Evolutionary conservation across 2,329 filamentous ascomycete species (phyloP).

Genomic region (Colletotrichum higginsianum): DNA sequence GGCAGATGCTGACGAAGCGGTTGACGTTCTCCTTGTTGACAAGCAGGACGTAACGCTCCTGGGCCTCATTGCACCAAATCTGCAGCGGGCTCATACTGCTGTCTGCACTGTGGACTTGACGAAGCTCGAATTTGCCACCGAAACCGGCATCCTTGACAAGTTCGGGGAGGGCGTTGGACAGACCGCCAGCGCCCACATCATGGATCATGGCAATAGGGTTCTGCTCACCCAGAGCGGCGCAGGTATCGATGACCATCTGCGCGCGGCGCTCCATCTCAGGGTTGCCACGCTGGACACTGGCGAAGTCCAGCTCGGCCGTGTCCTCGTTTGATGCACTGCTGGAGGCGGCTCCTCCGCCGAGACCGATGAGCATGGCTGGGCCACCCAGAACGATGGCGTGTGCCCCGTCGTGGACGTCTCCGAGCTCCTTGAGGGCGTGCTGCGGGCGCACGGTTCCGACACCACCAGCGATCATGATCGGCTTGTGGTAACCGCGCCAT

Average conservation of each 20-base stretch:
- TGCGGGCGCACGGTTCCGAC: slow-evolving; percentile 92
- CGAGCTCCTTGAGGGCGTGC: slow-evolving; percentile 88
- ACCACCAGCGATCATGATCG: slow-evolving; percentile 98
- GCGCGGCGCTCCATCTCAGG: slow-evolving; percentile 95
- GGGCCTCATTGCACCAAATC: slow-evolving; percentile 98
- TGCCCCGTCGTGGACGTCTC: slow-evolving; percentile 86
- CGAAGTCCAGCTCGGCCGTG: slow-evolving; percentile 94
- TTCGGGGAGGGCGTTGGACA: slow-evolving; percentile 82
- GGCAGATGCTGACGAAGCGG: slow-evolving; percentile 77
- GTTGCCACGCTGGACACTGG: slow-evolving; percentile 96
- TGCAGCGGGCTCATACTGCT: slow-evolving; percentile 94
- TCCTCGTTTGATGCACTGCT: slow-evolving; percentile 90
- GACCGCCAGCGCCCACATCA: slow-evolving; percentile 93
- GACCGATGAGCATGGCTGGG: slow-evolving; percentile 96
- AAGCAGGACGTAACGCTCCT: slow-evolving; percentile 95
- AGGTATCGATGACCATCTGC: slow-evolving; percentile 98
- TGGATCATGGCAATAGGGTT: slow-evolving; percentile 98
- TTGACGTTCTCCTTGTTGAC: slow-evolving; percentile 87
- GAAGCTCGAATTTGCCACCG: slow-evolving; percentile 93
- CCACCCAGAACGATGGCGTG: slow-evolving; percentile 94
- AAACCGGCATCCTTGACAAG: slow-evolving; percentile 92
- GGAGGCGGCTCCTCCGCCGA: slow-evolving; percentile 95
- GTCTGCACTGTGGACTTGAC: slow-evolving; percentile 92
- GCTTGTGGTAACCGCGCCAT: slow-evolving; percentile 95
- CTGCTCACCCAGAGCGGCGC: slow-evolving; percentile 83